Evolutionary conservation across 257 asterid species (phyloP).

Genomic region (Solanum commersonii): DNA sequence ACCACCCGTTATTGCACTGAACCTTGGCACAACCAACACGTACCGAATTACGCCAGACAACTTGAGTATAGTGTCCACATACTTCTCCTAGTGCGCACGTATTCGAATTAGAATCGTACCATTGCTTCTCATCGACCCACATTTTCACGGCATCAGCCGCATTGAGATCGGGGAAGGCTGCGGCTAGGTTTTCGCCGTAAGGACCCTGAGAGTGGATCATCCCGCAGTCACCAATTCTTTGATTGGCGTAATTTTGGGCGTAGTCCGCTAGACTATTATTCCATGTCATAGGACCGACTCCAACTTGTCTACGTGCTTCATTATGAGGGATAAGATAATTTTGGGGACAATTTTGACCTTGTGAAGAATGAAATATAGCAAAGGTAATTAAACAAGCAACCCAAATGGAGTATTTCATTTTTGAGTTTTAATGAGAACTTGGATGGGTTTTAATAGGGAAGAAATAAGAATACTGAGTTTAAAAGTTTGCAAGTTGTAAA

Average conservation of each 20-base stretch:
- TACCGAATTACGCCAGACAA: slow-evolving; percentile 31
- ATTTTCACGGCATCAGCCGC: slow-evolving; percentile 20
- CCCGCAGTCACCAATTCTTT: slow-evolving; percentile 23
- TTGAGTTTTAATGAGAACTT: not conserved
- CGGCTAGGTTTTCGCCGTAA: slow-evolving; percentile 52
- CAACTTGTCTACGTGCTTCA: slow-evolving; percentile 20
- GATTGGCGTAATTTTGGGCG: slow-evolving; percentile 22
- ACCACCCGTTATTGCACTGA: slow-evolving; percentile 21
- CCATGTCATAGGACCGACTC: slow-evolving; percentile 33
- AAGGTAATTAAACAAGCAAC: not conserved
- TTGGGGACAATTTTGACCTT: slow-evolving; percentile 10
- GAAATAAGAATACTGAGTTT: not conserved
- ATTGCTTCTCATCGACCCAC: slow-evolving; percentile 36
- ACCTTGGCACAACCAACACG: slow-evolving; percentile 33
- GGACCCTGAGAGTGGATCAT: slow-evolving; percentile 24
- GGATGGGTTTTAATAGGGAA: not conserved
- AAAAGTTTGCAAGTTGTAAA: not conserved
- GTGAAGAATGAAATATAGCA: not conserved
- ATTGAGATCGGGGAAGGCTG: slow-evolving; percentile 14
- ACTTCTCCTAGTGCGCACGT: slow-evolving; percentile 14
- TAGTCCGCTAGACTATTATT: slow-evolving; percentile 17
- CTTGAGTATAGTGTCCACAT: slow-evolving; percentile 50
- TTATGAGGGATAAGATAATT: slow-evolving; percentile 29
- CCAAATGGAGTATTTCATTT: not conserved
- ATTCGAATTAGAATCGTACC: slow-evolving; percentile 4